phyloP scores from a whole-genome alignment of 2,329 filamentous ascomycete species.

The Alternaria rosae region DNA sequence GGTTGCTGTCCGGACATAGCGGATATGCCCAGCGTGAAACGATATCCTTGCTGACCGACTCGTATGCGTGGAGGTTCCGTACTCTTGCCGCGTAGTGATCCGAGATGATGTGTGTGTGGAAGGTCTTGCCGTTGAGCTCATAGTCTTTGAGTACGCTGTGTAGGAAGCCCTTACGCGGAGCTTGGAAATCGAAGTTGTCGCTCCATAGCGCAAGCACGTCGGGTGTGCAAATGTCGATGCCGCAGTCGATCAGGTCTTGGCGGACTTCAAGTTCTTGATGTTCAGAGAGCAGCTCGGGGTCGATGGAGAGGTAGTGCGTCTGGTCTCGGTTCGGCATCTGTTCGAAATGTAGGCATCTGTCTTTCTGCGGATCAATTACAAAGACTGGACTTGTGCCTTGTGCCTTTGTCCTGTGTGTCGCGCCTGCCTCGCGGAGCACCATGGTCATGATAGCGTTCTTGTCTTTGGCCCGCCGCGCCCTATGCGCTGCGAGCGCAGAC shows the following conservation, averaged over 20 bases:
- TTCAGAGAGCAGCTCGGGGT: conserved; percentile 77
- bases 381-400: conserved; percentile 82
- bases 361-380: conserved; percentile 79
- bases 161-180: conserved; percentile 85
- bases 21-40: conserved; percentile 87
- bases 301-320: conserved; percentile 73
- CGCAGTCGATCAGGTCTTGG: conserved; percentile 88
- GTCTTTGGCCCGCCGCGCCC: conserved; percentile 79
- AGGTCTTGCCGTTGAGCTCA: conserved; percentile 96
- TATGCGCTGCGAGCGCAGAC: conserved; percentile 76
- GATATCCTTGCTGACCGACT: conserved; percentile 87
- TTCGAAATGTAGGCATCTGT: conserved; percentile 91
- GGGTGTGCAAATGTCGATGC: conserved; percentile 96
- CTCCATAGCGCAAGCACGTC: conserved; percentile 95
- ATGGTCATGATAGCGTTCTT: conserved; percentile 99
- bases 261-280: conserved; percentile 81
- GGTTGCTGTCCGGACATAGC: conserved; percentile 86
- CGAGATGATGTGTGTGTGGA: conserved; percentile 85
- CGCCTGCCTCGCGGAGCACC: conserved; percentile 80
- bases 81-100: conserved; percentile 87
- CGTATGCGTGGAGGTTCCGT: conserved; percentile 86
- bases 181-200: conserved; percentile 96
- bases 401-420: conserved; percentile 77
- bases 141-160: conserved; percentile 95
- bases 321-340: conserved; percentile 77